Conservation (phyloP, 2,329 filamentous ascomycete genomes). For the Arthrobotrys pseudoclavata region DNA sequence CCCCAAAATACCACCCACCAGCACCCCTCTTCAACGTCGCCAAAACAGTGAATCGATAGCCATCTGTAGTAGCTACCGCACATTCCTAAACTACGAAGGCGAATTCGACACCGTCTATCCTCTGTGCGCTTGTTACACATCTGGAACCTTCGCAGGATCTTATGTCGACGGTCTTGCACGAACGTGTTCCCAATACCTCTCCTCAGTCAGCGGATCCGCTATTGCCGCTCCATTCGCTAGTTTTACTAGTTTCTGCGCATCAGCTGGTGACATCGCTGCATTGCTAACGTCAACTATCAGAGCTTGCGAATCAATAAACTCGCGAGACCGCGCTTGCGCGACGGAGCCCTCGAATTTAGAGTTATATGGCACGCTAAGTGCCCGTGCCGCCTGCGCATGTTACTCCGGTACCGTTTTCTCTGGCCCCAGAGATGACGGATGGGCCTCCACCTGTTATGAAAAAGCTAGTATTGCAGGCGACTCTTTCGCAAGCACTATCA, state of each 20-base stretch:
- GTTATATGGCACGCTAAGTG: slow-evolving; percentile 38
- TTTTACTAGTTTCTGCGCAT: slow-evolving; percentile 34
- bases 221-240: slow-evolving; percentile 29
- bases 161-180: slow-evolving; percentile 36
- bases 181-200: slow-evolving; percentile 24
- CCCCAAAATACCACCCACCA: slow-evolving; percentile 20
- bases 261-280: slow-evolving; percentile 27
- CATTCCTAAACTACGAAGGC: slow-evolving; percentile 27
- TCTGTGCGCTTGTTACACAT: slow-evolving; percentile 43
- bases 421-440: slow-evolving; percentile 22
- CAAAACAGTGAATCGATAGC: slow-evolving; percentile 17
- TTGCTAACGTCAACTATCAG: slow-evolving; percentile 3
- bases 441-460: slow-evolving; percentile 27
- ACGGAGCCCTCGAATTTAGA: slow-evolving; percentile 7
- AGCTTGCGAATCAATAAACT: slow-evolving; percentile 30
- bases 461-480: slow-evolving; percentile 20
- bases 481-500: slow-evolving; percentile 8
- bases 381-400: slow-evolving; percentile 38
- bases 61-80: slow-evolving; percentile 16
- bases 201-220: slow-evolving; percentile 17
- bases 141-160: slow-evolving; percentile 26
- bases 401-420: slow-evolving; percentile 30
- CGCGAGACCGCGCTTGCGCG: slow-evolving; percentile 14
- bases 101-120: slow-evolving; percentile 29
- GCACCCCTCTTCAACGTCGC: slow-evolving; percentile 33